Evolutionary conservation across 345 rosid species (phyloP).

Genomic region (Dovyalis caffra): DNA sequence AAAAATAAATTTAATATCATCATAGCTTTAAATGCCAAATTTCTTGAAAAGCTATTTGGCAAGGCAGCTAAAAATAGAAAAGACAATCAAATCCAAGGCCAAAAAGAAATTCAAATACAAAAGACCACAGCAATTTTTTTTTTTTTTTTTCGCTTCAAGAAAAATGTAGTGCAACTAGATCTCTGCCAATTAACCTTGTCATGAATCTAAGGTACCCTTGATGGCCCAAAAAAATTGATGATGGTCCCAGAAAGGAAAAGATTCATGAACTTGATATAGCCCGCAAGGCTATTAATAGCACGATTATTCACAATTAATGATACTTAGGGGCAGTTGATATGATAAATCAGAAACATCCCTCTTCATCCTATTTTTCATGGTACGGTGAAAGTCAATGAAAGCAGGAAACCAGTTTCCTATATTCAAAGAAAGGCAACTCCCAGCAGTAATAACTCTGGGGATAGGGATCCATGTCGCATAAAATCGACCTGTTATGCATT

Average conservation of each 20-base stretch:
- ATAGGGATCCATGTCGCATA: conserved; percentile 25
- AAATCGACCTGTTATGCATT: conserved; percentile 25
- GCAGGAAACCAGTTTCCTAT: conserved; percentile 2
- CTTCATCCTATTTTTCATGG: neutral
- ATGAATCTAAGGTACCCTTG: neutral
- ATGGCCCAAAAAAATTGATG: neutral
- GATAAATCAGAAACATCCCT: conserved; percentile 8
- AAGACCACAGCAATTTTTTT: too few species aligned
- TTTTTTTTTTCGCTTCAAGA: too few species aligned
- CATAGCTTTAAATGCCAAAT: neutral
- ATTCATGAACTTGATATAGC: conserved; percentile 1
- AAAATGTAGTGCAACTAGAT: neutral
- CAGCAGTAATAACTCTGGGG: conserved; percentile 29
- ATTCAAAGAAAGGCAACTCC: conserved; percentile 7
- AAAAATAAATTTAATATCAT: neutral
- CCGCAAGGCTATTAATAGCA: neutral
- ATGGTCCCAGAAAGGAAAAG: neutral
- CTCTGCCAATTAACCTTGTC: neutral
- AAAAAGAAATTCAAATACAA: neutral
- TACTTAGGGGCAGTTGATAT: conserved; percentile 4
- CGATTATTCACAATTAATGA: neutral
- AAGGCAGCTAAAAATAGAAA: neutral
- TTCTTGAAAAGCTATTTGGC: neutral
- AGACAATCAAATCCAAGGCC: too few species aligned
- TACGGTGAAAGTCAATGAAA: neutral